Conservation (phyloP, 179 eudicot genomes). For the Kewa caespitosa region DNA sequence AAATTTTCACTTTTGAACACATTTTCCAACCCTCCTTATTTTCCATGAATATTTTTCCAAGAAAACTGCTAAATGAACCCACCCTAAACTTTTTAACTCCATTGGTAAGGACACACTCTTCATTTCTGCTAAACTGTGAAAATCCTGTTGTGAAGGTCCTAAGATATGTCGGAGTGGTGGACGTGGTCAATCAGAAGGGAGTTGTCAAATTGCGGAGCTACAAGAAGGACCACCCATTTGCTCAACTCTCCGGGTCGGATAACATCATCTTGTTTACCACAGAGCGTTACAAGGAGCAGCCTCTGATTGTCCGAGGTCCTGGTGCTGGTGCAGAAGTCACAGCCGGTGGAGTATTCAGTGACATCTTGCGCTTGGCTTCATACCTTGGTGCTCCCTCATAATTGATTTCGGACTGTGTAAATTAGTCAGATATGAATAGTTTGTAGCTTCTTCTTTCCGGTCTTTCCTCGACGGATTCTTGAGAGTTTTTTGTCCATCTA, state of each 20-base stretch:
- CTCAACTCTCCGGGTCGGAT: constrained; percentile 96
- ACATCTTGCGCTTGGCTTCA: constrained; percentile 83
- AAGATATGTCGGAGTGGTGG: constrained; percentile 92
- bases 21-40: too few relatives aligned
- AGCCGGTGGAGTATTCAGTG: constrained; percentile 95
- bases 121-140: background rate
- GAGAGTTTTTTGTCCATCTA: too few relatives aligned
- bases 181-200: constrained; percentile 66
- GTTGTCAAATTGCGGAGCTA: constrained; percentile 67
- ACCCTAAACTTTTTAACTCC: too few relatives aligned
- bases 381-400: constrained; percentile 92
- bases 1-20: too few relatives aligned
- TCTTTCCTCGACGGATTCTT: too few relatives aligned
- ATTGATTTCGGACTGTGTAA: background rate
- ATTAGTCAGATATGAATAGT: constrained; percentile 10
- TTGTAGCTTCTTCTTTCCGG: background rate
- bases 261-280: constrained; percentile 89
- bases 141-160: constrained; percentile 53
- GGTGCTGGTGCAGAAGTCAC: constrained; percentile 98
- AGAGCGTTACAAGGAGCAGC: constrained; percentile 78
- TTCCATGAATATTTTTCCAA: too few relatives aligned
- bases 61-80: too few relatives aligned
- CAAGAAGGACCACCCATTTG: constrained; percentile 91
- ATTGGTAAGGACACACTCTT: too few relatives aligned
- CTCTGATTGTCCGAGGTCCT: constrained; percentile 91